A percentile compares a stretch with the other conserved stretches of the same genome.
phyloP scores from a whole-genome alignment of 2,329 filamentous ascomycete species.

The Leptographium flavum region DNA sequence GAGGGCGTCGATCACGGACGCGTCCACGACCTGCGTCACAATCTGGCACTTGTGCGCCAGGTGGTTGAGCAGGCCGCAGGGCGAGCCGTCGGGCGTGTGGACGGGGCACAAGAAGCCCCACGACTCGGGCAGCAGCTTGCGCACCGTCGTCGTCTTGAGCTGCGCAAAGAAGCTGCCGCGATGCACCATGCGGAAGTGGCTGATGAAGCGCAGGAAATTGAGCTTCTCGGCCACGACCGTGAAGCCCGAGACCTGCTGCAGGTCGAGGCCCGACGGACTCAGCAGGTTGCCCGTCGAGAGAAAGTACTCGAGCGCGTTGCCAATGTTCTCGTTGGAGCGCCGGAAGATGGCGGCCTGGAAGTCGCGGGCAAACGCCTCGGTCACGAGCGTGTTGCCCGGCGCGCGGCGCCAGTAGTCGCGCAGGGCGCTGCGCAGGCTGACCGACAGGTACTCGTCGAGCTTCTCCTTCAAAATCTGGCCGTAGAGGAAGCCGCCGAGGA shows the following conservation, averaged over 20 bases:
- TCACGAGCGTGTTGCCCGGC: constrained; percentile 58
- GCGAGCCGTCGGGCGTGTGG: constrained; percentile 90
- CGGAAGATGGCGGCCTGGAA: constrained; percentile 67
- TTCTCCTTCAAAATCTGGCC: constrained; percentile 92
- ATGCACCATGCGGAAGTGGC: constrained; percentile 97
- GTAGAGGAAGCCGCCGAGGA: constrained; percentile 86
- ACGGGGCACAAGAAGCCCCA: constrained; percentile 98
- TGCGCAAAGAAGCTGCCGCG: constrained; percentile 98
- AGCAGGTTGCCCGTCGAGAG: constrained; percentile 88
- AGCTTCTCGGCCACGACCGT: constrained; percentile 97
- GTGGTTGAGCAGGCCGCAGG: constrained; percentile 90
- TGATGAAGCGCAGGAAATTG: constrained; percentile 97
- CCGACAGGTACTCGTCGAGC: constrained; percentile 71
- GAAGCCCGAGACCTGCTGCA: constrained; percentile 90
- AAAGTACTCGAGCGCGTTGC: constrained; percentile 83
- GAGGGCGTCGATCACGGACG: constrained; percentile 57
- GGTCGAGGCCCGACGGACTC: constrained; percentile 79
- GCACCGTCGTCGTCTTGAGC: constrained; percentile 89
- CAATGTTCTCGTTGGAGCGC: constrained; percentile 77
- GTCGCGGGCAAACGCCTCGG: constrained; percentile 62
- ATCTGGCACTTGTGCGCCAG: constrained; percentile 90
- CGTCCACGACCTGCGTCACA: constrained; percentile 60
- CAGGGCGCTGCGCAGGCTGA: constrained; percentile 34
- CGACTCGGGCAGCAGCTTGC: constrained; percentile 88
- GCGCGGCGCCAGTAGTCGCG: constrained; percentile 42